Percentiles rank a stretch among this genome's conserved stretches.
Evolutionary conservation across 2,329 filamentous ascomycete genomes (phyloP).

Genomic region (Cladosporium sp.): DNA sequence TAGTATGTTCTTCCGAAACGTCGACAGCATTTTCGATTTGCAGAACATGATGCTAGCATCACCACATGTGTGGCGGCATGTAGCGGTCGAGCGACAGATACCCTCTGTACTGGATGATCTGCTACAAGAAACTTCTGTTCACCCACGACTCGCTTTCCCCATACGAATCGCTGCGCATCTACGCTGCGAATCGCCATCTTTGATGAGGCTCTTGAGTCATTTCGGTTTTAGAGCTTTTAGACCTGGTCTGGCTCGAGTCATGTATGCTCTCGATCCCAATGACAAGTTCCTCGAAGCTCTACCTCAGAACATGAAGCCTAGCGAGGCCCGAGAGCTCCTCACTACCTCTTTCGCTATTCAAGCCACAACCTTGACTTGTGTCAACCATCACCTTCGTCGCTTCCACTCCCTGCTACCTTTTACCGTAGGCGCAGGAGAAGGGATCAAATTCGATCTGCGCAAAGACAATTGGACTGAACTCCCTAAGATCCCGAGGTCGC

Average conservation of each 20-base stretch:
- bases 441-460: not conserved
- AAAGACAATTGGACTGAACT: not conserved
- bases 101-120: conserved; percentile 7
- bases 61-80: conserved; percentile 7
- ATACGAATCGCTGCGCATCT: conserved; percentile 4
- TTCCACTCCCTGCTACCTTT: not conserved
- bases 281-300: not conserved
- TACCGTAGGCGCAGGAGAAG: not conserved
- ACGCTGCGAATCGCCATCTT: not conserved
- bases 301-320: not conserved
- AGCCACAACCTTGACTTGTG: not conserved
- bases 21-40: conserved; percentile 1
- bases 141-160: conserved; percentile 1
- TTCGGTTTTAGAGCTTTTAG: not conserved
- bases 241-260: not conserved
- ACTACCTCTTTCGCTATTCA: not conserved
- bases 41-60: conserved; percentile 8
- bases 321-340: not conserved
- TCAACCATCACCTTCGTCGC: not conserved
- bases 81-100: conserved; percentile 2
- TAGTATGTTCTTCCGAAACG: not conserved
- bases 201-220: not conserved
- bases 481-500: not conserved
- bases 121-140: not conserved
- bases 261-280: no score